phyloP scores from a whole-genome alignment of 208 protist genomes.

The Leishmania gerbilli region DNA sequence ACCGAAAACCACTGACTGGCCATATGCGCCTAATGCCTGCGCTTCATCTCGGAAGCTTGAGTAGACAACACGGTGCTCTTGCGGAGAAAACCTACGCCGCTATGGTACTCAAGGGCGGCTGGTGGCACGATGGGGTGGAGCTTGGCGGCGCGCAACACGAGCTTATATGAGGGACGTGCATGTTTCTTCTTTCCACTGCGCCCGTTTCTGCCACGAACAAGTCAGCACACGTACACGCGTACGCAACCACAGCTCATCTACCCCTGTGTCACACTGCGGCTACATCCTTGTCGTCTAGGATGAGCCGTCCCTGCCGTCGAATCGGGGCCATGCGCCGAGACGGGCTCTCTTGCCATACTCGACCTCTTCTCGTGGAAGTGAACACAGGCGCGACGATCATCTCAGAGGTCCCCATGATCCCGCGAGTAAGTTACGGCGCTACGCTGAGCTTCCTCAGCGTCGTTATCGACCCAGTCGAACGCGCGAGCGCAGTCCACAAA shows the following conservation, averaged over 20 bases:
- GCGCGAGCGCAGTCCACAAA: too few relatives aligned
- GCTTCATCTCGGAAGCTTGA: neutral
- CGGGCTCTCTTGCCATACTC: neutral
- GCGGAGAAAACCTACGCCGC: neutral
- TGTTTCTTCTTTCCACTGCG: neutral
- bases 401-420: neutral
- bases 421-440: too few relatives aligned
- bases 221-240: neutral
- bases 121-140: neutral
- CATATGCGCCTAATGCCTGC: neutral
- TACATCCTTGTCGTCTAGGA: neutral
- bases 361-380: neutral
- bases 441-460: too few relatives aligned
- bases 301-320: neutral
- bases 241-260: neutral
- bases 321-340: neutral
- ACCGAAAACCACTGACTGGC: neutral
- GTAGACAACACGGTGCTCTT: neutral
- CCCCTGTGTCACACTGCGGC: neutral
- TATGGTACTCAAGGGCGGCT: neutral
- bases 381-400: neutral
- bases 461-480: too few relatives aligned
- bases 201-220: neutral
- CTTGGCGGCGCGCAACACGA: neutral
- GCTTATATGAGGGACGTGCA: neutral